Percentiles rank a stretch among this genome's conserved stretches.
phyloP scores from a whole-genome alignment of 139 green algal species.

The Tetradesmus lagerheimii region DNA sequence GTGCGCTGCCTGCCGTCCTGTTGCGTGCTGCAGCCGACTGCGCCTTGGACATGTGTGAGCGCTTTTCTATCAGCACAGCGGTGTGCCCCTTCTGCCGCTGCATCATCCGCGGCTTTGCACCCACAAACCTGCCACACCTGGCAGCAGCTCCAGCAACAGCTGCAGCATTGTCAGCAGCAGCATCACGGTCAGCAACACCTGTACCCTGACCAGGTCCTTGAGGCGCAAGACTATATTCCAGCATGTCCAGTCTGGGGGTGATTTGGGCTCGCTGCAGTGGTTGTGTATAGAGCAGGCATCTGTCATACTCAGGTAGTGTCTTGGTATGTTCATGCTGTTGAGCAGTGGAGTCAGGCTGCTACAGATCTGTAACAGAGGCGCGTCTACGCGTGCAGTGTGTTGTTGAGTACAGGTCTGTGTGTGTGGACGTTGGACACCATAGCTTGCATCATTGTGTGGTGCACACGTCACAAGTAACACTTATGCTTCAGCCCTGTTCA shows the following conservation, averaged over 20 bases:
- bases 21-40: constrained; percentile 31
- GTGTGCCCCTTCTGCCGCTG: constrained; percentile 49
- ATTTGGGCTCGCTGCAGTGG: not conserved
- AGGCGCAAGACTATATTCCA: not conserved
- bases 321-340: not conserved
- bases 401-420: too few species aligned
- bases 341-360: too few species aligned
- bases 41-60: constrained; percentile 44
- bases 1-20: not conserved
- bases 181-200: not conserved
- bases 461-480: too few species aligned
- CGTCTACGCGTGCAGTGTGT: too few species aligned
- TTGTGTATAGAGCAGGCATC: not conserved
- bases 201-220: not conserved
- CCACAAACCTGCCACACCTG: constrained; percentile 16
- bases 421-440: too few species aligned
- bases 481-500: too few species aligned
- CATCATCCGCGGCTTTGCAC: constrained; percentile 39
- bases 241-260: not conserved
- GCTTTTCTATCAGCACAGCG: constrained; percentile 37
- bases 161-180: not conserved
- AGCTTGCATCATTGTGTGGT: too few species aligned
- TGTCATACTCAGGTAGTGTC: not conserved
- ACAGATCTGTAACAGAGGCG: too few species aligned
- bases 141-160: constrained; percentile 3